Conservation (phyloP, 371 early-diverging fungal genomes). For the Fennellomyces sp. region DNA sequence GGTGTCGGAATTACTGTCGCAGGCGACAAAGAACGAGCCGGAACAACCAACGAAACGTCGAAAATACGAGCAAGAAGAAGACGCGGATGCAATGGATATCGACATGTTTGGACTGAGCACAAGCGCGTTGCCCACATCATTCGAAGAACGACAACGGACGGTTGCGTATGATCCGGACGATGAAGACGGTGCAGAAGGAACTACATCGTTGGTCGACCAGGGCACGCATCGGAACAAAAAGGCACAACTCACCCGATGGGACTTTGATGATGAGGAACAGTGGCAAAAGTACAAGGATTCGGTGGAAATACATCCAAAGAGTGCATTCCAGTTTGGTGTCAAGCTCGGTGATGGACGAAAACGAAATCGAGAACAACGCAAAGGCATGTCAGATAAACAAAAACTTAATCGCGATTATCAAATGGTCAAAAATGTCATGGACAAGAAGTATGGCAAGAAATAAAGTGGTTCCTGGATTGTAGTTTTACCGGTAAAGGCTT, state of each 20-base stretch:
- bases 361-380: constrained; percentile 52
- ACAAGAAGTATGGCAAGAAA: constrained; percentile 60
- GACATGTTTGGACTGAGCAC: constrained; percentile 50
- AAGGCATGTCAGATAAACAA: constrained; percentile 57
- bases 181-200: constrained; percentile 43
- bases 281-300: constrained; percentile 74
- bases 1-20: constrained; percentile 9
- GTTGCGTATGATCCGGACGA: constrained; percentile 49
- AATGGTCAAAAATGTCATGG: constrained; percentile 67
- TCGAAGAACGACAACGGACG: constrained; percentile 39
- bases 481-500: too few species aligned
- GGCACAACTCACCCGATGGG: constrained; percentile 71
- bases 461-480: too few species aligned
- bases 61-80: constrained; percentile 17
- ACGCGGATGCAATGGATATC: constrained; percentile 47
- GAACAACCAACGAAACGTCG: constrained; percentile 7
- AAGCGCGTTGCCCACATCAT: constrained; percentile 47
- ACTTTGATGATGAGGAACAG: constrained; percentile 80
- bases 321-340: constrained; percentile 79
- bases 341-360: constrained; percentile 75
- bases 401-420: constrained; percentile 72
- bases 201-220: constrained; percentile 62
- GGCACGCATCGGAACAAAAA: constrained; percentile 73
- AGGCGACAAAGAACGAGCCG: constrained; percentile 8
- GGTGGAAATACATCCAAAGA: constrained; percentile 74